These are phyloP conservation scores for Plasmopara muralis DNA, from an alignment of 352 stramenopile species.

Conservation along the genomic window DNA sequence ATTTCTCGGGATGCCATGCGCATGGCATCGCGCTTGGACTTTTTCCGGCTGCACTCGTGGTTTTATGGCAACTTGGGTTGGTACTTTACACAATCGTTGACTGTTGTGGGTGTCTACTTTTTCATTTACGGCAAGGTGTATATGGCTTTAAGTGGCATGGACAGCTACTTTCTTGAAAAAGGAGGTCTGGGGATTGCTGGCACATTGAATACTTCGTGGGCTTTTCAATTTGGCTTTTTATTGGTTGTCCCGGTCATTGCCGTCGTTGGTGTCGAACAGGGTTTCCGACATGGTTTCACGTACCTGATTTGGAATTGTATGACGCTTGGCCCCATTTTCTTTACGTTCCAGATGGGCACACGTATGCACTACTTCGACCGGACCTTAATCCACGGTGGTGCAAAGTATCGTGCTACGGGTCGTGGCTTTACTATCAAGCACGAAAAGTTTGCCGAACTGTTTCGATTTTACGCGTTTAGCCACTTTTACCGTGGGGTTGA, in stretches of 20 bases:
- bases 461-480: slow-evolving; percentile 95
- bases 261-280: slow-evolving; percentile 95
- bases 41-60: slow-evolving; percentile 95
- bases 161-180: slow-evolving; percentile 88
- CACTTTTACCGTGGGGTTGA: slow-evolving; percentile 98
- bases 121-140: slow-evolving; percentile 97
- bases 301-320: slow-evolving; percentile 93
- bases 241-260: slow-evolving; percentile 96
- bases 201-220: slow-evolving; percentile 94
- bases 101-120: slow-evolving; percentile 96
- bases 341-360: slow-evolving; percentile 99
- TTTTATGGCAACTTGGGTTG: slow-evolving; percentile 98
- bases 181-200: slow-evolving; percentile 91
- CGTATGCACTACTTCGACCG: slow-evolving; percentile 98
- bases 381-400: slow-evolving; percentile 95
- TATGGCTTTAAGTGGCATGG: slow-evolving; percentile 91
- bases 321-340: slow-evolving; percentile 98
- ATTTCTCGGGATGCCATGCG: slow-evolving; percentile 94
- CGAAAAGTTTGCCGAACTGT: slow-evolving; percentile 96
- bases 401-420: slow-evolving; percentile 97
- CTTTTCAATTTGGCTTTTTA: slow-evolving; percentile 93
- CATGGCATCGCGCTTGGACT: slow-evolving; percentile 94
- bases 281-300: slow-evolving; percentile 90
- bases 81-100: slow-evolving; percentile 98
- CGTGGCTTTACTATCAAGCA: slow-evolving; percentile 99